A percentile compares a stretch with the other conserved stretches of the same genome.
Evolutionary conservation across 805 yeast genomes (phyloP).

Genomic region (Yamadazyma scolyti): DNA sequence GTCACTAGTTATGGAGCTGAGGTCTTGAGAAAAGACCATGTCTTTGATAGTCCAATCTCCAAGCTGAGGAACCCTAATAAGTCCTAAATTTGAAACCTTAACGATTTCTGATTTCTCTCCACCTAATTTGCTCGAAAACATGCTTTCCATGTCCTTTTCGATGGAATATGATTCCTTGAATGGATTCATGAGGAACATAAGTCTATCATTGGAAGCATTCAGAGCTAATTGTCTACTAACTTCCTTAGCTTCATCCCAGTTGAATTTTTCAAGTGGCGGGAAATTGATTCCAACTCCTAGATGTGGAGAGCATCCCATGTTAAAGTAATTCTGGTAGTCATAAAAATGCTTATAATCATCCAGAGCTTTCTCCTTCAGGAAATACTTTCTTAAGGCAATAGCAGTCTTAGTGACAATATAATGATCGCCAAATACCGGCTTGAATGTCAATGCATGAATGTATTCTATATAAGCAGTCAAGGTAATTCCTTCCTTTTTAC

Average conservation of each 20-base stretch:
- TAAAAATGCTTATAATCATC: slow-evolving; percentile 16
- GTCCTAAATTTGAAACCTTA: slow-evolving; percentile 37
- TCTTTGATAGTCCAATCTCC: slow-evolving; percentile 25
- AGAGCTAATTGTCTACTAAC: slow-evolving; percentile 16
- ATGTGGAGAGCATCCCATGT: slow-evolving; percentile 32
- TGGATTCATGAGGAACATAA: slow-evolving; percentile 18
- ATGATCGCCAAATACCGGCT: slow-evolving; percentile 23
- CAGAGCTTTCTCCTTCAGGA: slow-evolving; percentile 9
- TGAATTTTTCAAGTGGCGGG: slow-evolving; percentile 27
- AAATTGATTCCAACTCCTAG: slow-evolving; percentile 25
- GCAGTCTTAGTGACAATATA: slow-evolving; percentile 27
- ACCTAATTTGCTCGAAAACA: slow-evolving; percentile 21
- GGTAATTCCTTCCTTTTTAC: slow-evolving; percentile 27
- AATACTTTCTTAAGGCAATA: slow-evolving; percentile 29
- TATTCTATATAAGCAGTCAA: slow-evolving; percentile 29
- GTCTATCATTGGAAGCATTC: slow-evolving; percentile 17
- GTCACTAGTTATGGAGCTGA: slow-evolving; percentile 32
- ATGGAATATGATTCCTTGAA: slow-evolving; percentile 15
- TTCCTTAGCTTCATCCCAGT: slow-evolving; percentile 28
- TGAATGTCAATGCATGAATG: slow-evolving; percentile 22
- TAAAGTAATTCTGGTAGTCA: slow-evolving; percentile 16
- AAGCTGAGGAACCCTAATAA: slow-evolving; percentile 18
- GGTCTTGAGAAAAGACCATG: slow-evolving; percentile 33
- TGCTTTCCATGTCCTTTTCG: slow-evolving; percentile 10
- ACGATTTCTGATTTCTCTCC: slow-evolving; percentile 26